phyloP scores from a whole-genome alignment of 495 filamentous ascomycete species.

The Penicillium subrubescens region DNA sequence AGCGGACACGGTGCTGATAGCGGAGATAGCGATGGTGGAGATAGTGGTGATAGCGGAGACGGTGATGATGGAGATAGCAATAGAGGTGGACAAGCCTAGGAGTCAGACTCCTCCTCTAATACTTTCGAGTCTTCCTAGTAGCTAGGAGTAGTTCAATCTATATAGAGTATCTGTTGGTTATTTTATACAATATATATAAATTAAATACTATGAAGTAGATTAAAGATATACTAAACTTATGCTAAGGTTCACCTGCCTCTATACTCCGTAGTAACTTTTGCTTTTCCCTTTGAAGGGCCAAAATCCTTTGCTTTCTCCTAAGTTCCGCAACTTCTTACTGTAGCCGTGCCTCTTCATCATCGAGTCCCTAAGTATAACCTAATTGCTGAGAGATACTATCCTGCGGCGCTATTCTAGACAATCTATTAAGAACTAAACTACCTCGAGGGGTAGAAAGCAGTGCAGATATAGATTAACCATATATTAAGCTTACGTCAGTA shows the following conservation, averaged over 20 bases:
- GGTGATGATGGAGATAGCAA: neutral
- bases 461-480: neutral
- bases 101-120: neutral
- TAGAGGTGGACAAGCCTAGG: neutral
- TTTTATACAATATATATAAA: neutral
- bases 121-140: neutral
- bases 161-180: neutral
- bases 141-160: neutral
- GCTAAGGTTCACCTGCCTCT: neutral
- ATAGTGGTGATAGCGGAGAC: neutral
- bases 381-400: neutral
- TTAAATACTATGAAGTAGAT: neutral
- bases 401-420: neutral
- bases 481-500: neutral
- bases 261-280: neutral
- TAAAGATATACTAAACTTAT: neutral
- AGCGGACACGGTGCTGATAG: neutral
- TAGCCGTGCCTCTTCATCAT: neutral
- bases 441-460: neutral
- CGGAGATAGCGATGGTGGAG: neutral
- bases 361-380: neutral
- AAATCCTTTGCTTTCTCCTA: neutral
- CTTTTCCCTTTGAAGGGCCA: neutral
- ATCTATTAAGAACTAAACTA: neutral
- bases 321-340: neutral